A percentile compares a stretch with the other conserved stretches of the same genome.
Conservation (phyloP, 2,329 filamentous ascomycete genomes). For the Neocucurbitaria cava region DNA sequence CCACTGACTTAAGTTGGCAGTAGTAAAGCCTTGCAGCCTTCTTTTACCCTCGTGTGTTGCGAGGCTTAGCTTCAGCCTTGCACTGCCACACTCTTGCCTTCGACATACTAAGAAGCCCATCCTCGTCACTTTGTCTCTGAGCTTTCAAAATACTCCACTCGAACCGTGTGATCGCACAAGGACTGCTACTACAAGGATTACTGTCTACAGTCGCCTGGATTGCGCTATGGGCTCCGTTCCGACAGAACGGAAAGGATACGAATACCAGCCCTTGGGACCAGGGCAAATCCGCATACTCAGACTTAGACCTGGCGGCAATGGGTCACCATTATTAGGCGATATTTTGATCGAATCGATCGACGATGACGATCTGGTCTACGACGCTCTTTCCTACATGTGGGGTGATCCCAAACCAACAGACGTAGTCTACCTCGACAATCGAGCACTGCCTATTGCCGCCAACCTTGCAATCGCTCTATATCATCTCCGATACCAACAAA, state of each 20-base stretch:
- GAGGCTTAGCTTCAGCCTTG: background rate
- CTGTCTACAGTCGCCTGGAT: too few species aligned
- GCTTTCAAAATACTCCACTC: background rate
- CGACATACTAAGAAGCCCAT: background rate
- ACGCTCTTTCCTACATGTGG: slow-evolving; percentile 14
- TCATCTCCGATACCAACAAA: slow-evolving; percentile 1
- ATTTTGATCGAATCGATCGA: background rate
- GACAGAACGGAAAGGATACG: background rate
- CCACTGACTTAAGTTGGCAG: too few species aligned
- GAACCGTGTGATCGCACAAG: background rate
- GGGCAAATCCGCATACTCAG: slow-evolving; percentile 1
- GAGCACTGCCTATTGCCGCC: background rate
- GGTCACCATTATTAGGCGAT: background rate
- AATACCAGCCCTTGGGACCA: background rate
- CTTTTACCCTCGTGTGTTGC: background rate
- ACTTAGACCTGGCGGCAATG: background rate
- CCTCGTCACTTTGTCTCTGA: background rate
- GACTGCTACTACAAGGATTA: too few species aligned
- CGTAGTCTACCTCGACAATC: background rate
- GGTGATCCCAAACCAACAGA: slow-evolving; percentile 1
- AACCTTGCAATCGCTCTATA: slow-evolving; percentile 5
- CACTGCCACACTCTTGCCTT: background rate
- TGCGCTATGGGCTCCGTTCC: background rate
- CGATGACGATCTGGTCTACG: background rate
- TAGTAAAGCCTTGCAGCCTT: background rate